Percentiles rank a stretch among this genome's conserved stretches.
These are phyloP conservation scores for Phascolomyces articulosus DNA, from an alignment of 371 early-diverging fungal genomes.

Conservation along the genomic window DNA sequence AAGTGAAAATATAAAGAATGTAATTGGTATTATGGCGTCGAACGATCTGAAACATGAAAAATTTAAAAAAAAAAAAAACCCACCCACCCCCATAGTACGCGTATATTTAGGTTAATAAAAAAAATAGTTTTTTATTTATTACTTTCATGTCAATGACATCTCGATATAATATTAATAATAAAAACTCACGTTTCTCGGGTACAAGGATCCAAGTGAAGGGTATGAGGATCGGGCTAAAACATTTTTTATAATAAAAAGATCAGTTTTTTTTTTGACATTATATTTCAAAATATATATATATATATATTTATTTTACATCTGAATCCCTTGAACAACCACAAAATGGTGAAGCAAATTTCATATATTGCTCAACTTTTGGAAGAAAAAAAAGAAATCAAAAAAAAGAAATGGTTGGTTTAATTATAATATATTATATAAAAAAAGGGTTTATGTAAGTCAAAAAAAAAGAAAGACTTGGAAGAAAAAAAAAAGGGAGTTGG, in stretches of 20 bases:
- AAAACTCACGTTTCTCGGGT: slow-evolving; percentile 33
- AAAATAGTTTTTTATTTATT: too few relatives aligned
- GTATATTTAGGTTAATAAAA: too few relatives aligned
- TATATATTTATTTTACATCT: slow-evolving; percentile 14
- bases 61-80: not conserved
- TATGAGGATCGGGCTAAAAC: slow-evolving; percentile 10
- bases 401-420: not conserved
- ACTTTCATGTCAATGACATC: too few relatives aligned
- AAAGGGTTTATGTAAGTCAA: too few relatives aligned
- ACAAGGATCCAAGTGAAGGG: slow-evolving; percentile 33
- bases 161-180: too few relatives aligned
- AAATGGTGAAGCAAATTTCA: slow-evolving; percentile 27
- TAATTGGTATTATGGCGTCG: slow-evolving; percentile 36
- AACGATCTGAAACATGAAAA: slow-evolving; percentile 26
- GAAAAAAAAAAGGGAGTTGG: too few relatives aligned
- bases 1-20: slow-evolving; percentile 34
- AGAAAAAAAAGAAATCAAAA: slow-evolving; percentile 8
- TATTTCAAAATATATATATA: not conserved
- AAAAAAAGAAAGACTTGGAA: too few relatives aligned
- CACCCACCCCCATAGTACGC: too few relatives aligned
- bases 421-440: too few relatives aligned
- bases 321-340: slow-evolving; percentile 32
- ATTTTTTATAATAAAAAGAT: not conserved
- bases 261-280: slow-evolving; percentile 4
- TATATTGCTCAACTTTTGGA: not conserved